Evolutionary conservation across 306 rosid genomes (phyloP).

Genomic region (Spatholobus suberectus): DNA sequence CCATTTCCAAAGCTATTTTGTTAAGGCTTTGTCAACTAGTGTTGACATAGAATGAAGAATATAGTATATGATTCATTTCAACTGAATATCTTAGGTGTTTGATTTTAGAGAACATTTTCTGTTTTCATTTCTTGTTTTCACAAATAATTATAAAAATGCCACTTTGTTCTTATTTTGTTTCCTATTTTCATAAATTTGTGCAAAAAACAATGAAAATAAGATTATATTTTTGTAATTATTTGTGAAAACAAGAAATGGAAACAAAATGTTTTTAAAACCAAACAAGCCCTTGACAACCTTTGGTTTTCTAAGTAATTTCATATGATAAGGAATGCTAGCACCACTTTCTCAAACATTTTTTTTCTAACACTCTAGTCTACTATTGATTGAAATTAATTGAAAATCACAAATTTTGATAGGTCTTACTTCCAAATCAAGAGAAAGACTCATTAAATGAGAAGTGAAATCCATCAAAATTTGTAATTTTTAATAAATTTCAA

Average conservation of each 20-base stretch:
- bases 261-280: background rate
- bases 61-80: background rate
- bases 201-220: background rate
- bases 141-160: background rate
- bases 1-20: constrained; percentile 7
- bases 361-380: no score
- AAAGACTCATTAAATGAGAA: no score
- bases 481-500: no score
- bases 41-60: background rate
- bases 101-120: background rate
- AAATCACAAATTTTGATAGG: no score
- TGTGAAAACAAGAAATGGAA: background rate
- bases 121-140: background rate
- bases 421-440: no score
- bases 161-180: background rate
- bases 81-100: background rate
- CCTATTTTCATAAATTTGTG: background rate
- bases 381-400: no score
- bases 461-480: no score
- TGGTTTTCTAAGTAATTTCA: constrained; percentile 12
- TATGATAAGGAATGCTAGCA: no score
- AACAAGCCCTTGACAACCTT: background rate
- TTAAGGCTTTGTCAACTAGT: background rate
- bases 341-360: no score
- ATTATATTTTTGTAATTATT: background rate